Conservation (phyloP, 225 moss, liverwort and hornwort species). For the Rhytidiadelphus loreus region DNA sequence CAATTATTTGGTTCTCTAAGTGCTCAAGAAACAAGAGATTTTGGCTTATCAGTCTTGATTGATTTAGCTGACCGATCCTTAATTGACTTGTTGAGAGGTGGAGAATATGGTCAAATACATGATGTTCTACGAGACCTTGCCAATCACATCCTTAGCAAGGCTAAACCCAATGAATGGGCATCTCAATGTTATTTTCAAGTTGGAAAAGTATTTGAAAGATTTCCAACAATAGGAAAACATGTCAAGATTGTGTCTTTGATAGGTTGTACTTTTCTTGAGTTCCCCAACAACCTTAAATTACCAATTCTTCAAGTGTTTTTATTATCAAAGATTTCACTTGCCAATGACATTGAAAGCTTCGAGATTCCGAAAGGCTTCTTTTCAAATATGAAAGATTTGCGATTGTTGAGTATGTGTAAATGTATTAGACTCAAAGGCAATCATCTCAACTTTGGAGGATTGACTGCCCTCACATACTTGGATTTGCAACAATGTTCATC, state of each 20-base stretch:
- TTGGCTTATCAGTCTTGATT: background rate
- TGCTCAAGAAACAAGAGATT: no score
- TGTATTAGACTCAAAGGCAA: rapidly evolving
- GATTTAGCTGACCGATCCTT: background rate
- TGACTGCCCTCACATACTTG: rapidly evolving
- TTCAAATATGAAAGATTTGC: background rate
- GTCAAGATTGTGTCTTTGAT: background rate
- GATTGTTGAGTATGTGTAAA: rapidly evolving
- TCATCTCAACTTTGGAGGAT: background rate
- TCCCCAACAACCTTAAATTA: background rate
- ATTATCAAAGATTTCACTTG: background rate
- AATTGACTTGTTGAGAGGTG: background rate
- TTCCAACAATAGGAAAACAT: background rate
- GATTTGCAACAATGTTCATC: rapidly evolving
- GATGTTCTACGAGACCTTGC: background rate
- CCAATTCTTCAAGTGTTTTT: background rate
- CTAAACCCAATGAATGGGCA: background rate
- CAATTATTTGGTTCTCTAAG: rapidly evolving
- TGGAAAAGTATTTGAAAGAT: background rate
- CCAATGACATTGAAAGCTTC: no score
- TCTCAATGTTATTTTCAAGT: background rate
- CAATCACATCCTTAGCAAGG: rapidly evolving
- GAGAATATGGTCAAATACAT: background rate
- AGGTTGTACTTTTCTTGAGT: background rate
- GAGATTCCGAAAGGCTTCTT: background rate